Base-by-base conservation (phyloP, 345 rosid species). In the Gossypium bickii region DNA sequence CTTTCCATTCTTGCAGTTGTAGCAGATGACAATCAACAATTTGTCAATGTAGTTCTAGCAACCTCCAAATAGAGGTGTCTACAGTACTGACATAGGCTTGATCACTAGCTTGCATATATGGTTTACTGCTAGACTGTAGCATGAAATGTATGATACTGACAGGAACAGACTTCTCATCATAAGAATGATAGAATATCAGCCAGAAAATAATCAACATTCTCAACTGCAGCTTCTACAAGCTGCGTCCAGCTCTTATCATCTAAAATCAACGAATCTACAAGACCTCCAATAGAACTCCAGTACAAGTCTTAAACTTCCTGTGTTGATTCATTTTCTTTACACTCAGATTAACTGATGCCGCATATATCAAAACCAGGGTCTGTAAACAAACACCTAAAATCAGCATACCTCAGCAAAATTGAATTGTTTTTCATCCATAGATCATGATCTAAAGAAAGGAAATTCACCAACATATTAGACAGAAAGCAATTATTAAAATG, bases 201-300 rank as follows among this genome's bases (percentile, higher is more conserved):
- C 84, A 80, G 80, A 81, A 79, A 80, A 64, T 79, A 75, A 80
- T 82, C 88, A 92, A 86, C 98, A 94, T 94, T 83, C 89, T 91
- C 81, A 62, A 48, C 77, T 74, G 92, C 92, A 91, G 93, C 93
- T 89, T 83, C 87, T 86, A 85, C 69, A 85, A 91, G 93, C 93
- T 89, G 93, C 92, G 73, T 83, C 81, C 77, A 78, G 79, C 83
- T 60, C 57, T 74, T 81, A 79, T 81, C 92, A 86, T 91, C 88
- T 79, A 86, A 74, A 73, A 73, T 53, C 38, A 66, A 83, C 65
- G 76, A 80, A 43, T 75, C 63, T 57, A 55, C 8, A 62, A 61
- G 73, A 73, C 22, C 81, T 58, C 75, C 66, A 55, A 45, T 25
- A 68, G 48, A 62, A 57, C 18, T 70, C 62, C 75, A 51, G 63